These are phyloP conservation scores for Prunus fruticosa DNA, from an alignment of 306 rosid species.

Conservation along the genomic window DNA sequence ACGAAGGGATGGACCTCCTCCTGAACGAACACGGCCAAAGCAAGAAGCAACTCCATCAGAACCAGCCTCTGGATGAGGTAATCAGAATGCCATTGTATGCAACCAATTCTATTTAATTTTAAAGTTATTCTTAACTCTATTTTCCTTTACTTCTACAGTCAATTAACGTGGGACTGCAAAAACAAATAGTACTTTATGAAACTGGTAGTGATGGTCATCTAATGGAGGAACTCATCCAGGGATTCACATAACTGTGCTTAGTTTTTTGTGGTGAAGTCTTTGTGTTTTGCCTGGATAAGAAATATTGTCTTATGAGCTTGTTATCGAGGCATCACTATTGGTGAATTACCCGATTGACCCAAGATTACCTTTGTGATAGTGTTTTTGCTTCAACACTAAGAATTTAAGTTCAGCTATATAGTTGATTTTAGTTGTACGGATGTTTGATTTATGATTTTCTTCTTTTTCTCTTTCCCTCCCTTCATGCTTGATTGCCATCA, in stretches of 20 bases:
- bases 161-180: not conserved
- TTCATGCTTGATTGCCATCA: not conserved
- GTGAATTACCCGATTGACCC: not conserved
- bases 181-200: not conserved
- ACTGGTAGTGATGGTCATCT: not conserved
- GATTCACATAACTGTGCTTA: not conserved
- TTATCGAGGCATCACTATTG: not conserved
- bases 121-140: not conserved
- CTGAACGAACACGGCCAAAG: slow-evolving; percentile 63
- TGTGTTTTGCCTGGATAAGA: slow-evolving; percentile 6
- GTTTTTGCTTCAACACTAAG: not conserved
- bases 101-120: not conserved
- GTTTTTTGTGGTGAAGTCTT: slow-evolving; percentile 13
- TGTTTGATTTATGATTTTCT: not conserved
- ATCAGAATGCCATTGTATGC: not conserved
- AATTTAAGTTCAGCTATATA: not conserved
- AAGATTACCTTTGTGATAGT: slow-evolving; percentile 8
- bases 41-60: slow-evolving; percentile 63
- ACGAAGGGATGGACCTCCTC: slow-evolving; percentile 80
- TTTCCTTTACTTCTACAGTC: slow-evolving; percentile 8
- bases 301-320: slow-evolving; percentile 7
- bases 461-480: not conserved
- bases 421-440: not conserved
- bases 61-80: slow-evolving; percentile 64
- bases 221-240: slow-evolving; percentile 8